Percentiles rank a stretch among this genome's conserved stretches.
These are phyloP conservation scores for Aureobasidium melanogenum DNA, from an alignment of 2,329 filamentous ascomycete genomes.

Conservation along the genomic window DNA sequence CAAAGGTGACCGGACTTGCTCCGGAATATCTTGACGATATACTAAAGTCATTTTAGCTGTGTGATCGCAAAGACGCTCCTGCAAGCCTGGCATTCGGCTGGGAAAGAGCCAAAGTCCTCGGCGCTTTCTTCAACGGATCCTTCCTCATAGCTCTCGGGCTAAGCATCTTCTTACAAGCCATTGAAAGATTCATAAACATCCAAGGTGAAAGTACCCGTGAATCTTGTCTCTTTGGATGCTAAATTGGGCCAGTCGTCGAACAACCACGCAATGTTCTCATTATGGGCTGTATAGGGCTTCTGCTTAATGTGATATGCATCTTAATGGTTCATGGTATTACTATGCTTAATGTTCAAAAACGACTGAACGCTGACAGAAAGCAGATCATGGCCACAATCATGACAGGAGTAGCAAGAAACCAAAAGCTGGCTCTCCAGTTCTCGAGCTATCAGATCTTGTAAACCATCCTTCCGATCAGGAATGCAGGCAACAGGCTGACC, in stretches of 20 bases:
- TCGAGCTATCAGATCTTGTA: not conserved
- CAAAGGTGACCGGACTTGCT: constrained; percentile 39
- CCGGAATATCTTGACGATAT: constrained; percentile 9
- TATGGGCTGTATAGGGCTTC: constrained; percentile 58
- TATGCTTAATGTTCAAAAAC: not conserved
- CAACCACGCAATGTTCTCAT: constrained; percentile 59
- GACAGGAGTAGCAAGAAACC: not conserved
- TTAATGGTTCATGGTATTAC: constrained; percentile 41
- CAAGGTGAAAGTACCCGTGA: not conserved
- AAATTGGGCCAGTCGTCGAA: constrained; percentile 44
- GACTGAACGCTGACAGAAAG: not conserved
- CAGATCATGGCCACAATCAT: constrained; percentile 2
- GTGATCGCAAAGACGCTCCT: constrained; percentile 48
- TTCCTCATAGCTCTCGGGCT: constrained; percentile 64
- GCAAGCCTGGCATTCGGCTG: constrained; percentile 62
- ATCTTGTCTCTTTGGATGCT: constrained; percentile 33
- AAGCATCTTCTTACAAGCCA: constrained; percentile 63
- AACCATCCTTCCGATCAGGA: not conserved
- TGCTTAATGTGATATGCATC: constrained; percentile 58
- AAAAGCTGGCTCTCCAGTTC: not conserved
- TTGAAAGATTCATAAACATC: constrained; percentile 58
- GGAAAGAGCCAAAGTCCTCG: constrained; percentile 63
- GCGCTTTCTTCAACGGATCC: constrained; percentile 73
- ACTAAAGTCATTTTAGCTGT: constrained; percentile 32
- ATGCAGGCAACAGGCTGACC: not conserved